These are phyloP conservation scores for Polygonum maritimum DNA, from an alignment of 148 eudicot species.

Conservation along the genomic window DNA sequence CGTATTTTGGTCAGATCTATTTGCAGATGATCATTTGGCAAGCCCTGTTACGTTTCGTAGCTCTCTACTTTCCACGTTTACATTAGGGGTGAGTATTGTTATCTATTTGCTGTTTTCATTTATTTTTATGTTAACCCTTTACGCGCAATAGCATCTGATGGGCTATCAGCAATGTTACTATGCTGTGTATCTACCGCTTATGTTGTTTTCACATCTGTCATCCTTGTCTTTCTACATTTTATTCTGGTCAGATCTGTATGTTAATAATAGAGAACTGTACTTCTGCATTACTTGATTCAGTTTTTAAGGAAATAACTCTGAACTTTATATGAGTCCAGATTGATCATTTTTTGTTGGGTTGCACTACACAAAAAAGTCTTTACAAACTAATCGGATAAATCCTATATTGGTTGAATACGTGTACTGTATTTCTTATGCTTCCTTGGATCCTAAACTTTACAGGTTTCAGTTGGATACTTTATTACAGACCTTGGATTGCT, in stretches of 20 bases:
- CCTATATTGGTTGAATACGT: not conserved
- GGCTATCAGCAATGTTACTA: not conserved
- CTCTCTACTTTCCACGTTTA: slow-evolving; percentile 74
- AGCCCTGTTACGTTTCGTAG: slow-evolving; percentile 56
- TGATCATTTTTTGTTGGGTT: not conserved
- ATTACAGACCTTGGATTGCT: slow-evolving; percentile 89
- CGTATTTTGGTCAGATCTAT: slow-evolving; percentile 92
- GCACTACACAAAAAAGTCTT: not conserved
- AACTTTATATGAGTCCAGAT: not conserved
- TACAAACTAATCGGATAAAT: not conserved
- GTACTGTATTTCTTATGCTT: slow-evolving; percentile 9
- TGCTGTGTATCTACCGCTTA: not conserved
- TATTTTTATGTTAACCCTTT: not conserved
- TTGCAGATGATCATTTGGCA: slow-evolving; percentile 43
- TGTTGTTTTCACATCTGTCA: not conserved
- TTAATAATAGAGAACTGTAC: not conserved
- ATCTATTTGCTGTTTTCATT: not conserved
- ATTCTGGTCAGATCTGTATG: not conserved
- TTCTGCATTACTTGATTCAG: not conserved
- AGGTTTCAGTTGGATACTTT: slow-evolving; percentile 97
- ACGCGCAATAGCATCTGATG: not conserved
- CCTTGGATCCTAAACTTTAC: slow-evolving; percentile 32
- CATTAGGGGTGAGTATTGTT: slow-evolving; percentile 65
- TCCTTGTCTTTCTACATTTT: not conserved
- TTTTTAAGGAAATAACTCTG: not conserved